phyloP scores from a whole-genome alignment of 768 basidiomycete species.

The Tephrocybe sp. region DNA sequence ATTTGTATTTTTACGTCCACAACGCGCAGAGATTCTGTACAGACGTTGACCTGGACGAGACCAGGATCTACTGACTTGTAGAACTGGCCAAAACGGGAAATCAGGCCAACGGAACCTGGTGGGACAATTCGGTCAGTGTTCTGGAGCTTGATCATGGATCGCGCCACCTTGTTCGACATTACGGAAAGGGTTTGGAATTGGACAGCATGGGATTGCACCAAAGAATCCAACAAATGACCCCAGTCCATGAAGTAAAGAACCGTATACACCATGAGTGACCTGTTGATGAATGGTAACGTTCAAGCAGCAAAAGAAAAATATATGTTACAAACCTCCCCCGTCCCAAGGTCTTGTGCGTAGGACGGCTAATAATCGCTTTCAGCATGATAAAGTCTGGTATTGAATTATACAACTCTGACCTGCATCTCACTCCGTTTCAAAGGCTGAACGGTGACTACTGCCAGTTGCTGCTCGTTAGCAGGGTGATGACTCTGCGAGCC shows the following conservation, averaged over 20 bases:
- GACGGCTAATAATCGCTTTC: constrained; percentile 55
- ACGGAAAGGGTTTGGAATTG: constrained; percentile 81
- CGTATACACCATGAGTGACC: constrained; percentile 86
- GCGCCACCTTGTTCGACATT: constrained; percentile 76
- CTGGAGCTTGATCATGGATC: constrained; percentile 2
- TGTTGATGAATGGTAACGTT: constrained; percentile 22
- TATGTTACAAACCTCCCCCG: constrained; percentile 59
- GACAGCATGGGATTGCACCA: constrained; percentile 83
- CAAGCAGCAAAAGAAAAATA: too few species aligned
- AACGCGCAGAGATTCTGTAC: constrained; percentile 81
- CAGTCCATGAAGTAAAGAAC: constrained; percentile 70
- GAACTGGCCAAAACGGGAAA: constrained; percentile 93
- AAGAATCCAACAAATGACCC: constrained; percentile 63
- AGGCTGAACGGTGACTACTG: constrained; percentile 80
- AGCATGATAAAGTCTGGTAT: background rate
- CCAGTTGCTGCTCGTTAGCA: too few species aligned
- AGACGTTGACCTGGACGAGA: constrained; percentile 89
- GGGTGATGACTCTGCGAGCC: too few species aligned
- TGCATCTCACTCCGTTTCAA: constrained; percentile 86
- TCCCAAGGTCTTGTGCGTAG: constrained; percentile 87
- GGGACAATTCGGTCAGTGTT: constrained; percentile 21
- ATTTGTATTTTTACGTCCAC: constrained; percentile 98
- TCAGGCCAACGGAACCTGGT: constrained; percentile 82
- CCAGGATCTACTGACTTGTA: constrained; percentile 96
- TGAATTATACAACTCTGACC: constrained; percentile 32